Conservation (phyloP, 2,329 filamentous ascomycete species). For the Dactylellina sp. region DNA sequence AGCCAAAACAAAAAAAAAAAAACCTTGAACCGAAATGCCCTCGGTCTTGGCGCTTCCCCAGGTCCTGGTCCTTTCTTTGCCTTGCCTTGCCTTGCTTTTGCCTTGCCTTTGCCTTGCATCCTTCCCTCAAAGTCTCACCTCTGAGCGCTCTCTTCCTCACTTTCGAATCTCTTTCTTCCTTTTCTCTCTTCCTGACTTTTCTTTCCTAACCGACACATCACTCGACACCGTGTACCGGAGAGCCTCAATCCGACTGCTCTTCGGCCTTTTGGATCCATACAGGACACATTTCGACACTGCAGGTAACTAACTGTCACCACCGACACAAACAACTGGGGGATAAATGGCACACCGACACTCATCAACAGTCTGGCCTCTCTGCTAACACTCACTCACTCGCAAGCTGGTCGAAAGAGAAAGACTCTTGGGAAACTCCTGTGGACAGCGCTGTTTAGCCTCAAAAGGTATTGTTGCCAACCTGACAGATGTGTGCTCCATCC, state of each 20-base stretch:
- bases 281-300: conserved; percentile 10
- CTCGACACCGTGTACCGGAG: conserved; percentile 5
- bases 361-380: too few relatives aligned
- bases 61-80: too few relatives aligned
- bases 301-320: not conserved
- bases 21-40: conserved; percentile 2
- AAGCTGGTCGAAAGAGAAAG: too few relatives aligned
- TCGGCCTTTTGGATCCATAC: not conserved
- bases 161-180: conserved; percentile 20
- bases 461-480: conserved; percentile 1
- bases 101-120: conserved; percentile 16
- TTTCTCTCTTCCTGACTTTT: not conserved
- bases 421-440: too few relatives aligned
- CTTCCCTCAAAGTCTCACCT: conserved; percentile 34
- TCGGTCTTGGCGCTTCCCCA: conserved; percentile 18
- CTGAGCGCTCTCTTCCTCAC: conserved; percentile 33
- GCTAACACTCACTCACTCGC: too few relatives aligned
- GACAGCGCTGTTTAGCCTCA: not conserved
- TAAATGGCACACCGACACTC: not conserved
- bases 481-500: not conserved
- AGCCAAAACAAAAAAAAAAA: conserved; percentile 9
- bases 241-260: not conserved
- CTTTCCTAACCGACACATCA: conserved; percentile 6
- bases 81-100: too few relatives aligned
- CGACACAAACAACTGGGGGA: not conserved